Percentiles rank a stretch among this genome's conserved stretches.
Evolutionary conservation across 2,329 filamentous ascomycete species (phyloP).

Genomic region (Sporothrix humicola): DNA sequence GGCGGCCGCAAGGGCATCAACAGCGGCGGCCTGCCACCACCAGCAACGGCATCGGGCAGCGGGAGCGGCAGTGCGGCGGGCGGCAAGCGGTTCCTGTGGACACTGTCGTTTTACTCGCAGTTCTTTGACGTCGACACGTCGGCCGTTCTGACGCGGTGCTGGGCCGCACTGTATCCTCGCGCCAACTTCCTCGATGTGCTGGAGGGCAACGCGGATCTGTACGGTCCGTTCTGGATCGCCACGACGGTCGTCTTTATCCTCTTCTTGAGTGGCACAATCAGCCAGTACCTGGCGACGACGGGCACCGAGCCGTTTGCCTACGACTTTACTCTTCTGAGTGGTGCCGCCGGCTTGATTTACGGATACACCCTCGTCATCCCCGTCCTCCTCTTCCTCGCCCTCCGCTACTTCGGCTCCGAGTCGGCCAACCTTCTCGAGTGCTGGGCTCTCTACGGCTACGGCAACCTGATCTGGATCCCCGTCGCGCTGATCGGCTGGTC

Average conservation of each 20-base stretch:
- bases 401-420: constrained; percentile 96
- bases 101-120: constrained; percentile 89
- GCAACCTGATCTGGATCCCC: constrained; percentile 95
- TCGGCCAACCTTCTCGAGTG: constrained; percentile 92
- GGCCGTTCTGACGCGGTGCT: constrained; percentile 85
- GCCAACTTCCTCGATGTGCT: constrained; percentile 96
- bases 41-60: constrained; percentile 58
- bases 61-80: constrained; percentile 45
- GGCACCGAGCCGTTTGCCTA: constrained; percentile 80
- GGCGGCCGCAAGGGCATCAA: constrained; percentile 58
- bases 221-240: constrained; percentile 98
- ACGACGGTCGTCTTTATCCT: constrained; percentile 96
- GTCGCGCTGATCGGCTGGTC: constrained; percentile 93
- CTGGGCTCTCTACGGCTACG: constrained; percentile 94
- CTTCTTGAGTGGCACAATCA: constrained; percentile 94
- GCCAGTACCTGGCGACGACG: constrained; percentile 77
- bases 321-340: constrained; percentile 87
- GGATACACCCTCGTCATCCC: constrained; percentile 92
- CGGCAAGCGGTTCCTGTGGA: constrained; percentile 90
- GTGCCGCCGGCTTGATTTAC: constrained; percentile 90
- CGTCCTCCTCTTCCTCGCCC: constrained; percentile 79
- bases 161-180: constrained; percentile 85
- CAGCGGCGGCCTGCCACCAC: constrained; percentile 59
- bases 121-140: constrained; percentile 98
- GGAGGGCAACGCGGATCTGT: constrained; percentile 94